Evolutionary conservation across 2,329 filamentous ascomycete genomes (phyloP).

Genomic region (Phialophora verrucosa): DNA sequence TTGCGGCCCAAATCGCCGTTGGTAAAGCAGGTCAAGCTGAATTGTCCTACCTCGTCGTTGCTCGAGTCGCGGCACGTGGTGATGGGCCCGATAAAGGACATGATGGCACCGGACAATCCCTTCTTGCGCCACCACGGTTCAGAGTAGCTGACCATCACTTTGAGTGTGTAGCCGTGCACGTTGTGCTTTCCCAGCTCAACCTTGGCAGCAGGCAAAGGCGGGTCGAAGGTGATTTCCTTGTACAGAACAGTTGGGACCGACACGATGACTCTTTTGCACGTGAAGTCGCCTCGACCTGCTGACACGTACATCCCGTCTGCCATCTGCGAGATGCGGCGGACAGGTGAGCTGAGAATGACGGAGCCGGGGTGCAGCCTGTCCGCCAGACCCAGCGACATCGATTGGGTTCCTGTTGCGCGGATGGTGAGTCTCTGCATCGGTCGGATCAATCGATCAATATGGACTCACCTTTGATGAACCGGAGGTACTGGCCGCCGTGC

Average conservation of each 20-base stretch:
- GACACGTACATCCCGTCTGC: constrained; percentile 34
- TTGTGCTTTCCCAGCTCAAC: constrained; percentile 45
- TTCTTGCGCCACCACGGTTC: constrained; percentile 53
- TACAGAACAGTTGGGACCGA: constrained; percentile 57
- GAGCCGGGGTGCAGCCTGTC: constrained; percentile 42
- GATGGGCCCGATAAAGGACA: constrained; percentile 55
- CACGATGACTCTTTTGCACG: constrained; percentile 55
- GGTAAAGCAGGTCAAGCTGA: constrained; percentile 45
- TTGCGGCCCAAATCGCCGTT: constrained; percentile 31
- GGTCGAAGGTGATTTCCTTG: constrained; percentile 55
- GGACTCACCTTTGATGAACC: constrained; percentile 39
- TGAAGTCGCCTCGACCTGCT: constrained; percentile 38
- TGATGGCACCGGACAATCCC: constrained; percentile 48
- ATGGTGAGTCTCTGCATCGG: constrained; percentile 7
- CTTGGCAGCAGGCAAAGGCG: constrained; percentile 53
- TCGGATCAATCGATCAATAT: not conserved
- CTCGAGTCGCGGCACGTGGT: constrained; percentile 55
- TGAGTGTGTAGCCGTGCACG: constrained; percentile 57
- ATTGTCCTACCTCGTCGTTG: constrained; percentile 38
- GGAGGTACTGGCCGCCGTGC: constrained; percentile 60
- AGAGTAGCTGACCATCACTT: constrained; percentile 55
- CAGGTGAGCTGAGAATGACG: constrained; percentile 42
- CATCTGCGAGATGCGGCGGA: constrained; percentile 43
- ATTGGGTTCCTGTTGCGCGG: constrained; percentile 51
- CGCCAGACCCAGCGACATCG: constrained; percentile 49